phyloP scores from a whole-genome alignment of 305 asterid genomes.

The Ajuga reptans region DNA sequence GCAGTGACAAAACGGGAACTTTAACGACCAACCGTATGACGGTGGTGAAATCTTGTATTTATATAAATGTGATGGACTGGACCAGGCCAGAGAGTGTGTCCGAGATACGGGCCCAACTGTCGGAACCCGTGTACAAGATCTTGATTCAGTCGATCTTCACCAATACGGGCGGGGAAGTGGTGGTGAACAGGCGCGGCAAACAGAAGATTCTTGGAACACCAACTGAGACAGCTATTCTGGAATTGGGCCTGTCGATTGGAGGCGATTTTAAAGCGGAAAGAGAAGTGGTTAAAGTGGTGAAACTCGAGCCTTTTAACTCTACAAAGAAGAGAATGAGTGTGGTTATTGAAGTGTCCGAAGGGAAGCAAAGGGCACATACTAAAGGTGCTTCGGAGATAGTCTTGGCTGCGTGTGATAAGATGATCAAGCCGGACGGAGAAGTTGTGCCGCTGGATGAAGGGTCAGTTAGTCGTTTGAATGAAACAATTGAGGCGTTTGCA shows the following conservation, averaged over 20 bases:
- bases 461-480: conserved; percentile 32
- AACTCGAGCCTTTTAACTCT: conserved; percentile 85
- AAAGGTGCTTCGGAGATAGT: conserved; percentile 93
- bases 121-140: conserved; percentile 35
- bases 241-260: conserved; percentile 69
- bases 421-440: conserved; percentile 52
- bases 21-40: conserved; percentile 85
- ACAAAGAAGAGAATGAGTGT: conserved; percentile 82
- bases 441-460: conserved; percentile 52
- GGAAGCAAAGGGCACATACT: conserved; percentile 56
- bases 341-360: conserved; percentile 64
- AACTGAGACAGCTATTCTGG: conserved; percentile 80
- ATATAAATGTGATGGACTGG: conserved; percentile 49
- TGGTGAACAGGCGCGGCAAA: conserved; percentile 44
- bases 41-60: conserved; percentile 71
- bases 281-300: conserved; percentile 38
- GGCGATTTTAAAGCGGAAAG: conserved; percentile 58
- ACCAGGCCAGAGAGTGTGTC: conserved; percentile 31
- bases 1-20: conserved; percentile 91
- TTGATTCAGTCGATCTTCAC: conserved; percentile 70
- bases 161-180: conserved; percentile 87
- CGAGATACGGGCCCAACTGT: conserved; percentile 32
- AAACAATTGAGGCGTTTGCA: conserved; percentile 61
- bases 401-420: conserved; percentile 69
- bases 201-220: conserved; percentile 76